Base-by-base conservation (phyloP, 2,329 filamentous ascomycete species). In the Fusarium beomiforme region DNA sequence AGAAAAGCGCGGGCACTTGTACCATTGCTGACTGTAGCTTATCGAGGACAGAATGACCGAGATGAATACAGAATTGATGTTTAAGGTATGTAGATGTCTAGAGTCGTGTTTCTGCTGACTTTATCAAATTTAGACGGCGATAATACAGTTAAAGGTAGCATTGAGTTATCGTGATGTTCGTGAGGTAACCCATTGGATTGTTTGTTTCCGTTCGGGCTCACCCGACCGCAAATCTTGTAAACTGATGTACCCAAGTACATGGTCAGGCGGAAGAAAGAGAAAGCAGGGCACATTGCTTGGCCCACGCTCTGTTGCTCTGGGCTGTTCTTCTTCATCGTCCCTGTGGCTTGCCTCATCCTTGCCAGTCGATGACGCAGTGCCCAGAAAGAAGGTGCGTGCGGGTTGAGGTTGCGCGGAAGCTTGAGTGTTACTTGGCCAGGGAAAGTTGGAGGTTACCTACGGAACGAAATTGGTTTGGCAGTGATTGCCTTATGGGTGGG, bases 311-410 rank as follows among this genome's bases (percentile, higher is more conserved):
- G 26, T n/a, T n/a, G n/a, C n/a, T n/a, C n/a, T n/a, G n/a, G n/a
- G n/a, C n/a, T n/a, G n/a, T 19, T 70, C 49, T 57, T 54, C 51
- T 47, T 56, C 46, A 42, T 65, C 64, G 67, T 65, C 54, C 59
- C 62, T 73, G 70, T 71, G 70, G 67, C 70, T 73, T 71, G 58
- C 59, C 51, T 57, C 55, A 62, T 64, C 61, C 43, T 34, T 67
- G 61, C 43, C 47, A 75, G 72, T 79, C 78, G 77, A 80, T 80
- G 79, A 80, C 79, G 79, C 78, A 79, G 74, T 73, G 71, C 67
- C 63, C 56, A 74, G 64, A 64, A 44, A 47, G 39, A 41, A 51
- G 59, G 69, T 64, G 72, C 60, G 65, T 29, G 29, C 29, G 29
- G 29, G 67, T 67, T 72, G 64, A 75, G 59, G 62, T 73, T 70